These are phyloP conservation scores for Cotoneaster glaucophyllus DNA, from an alignment of 306 rosid genomes.

Conservation along the genomic window DNA sequence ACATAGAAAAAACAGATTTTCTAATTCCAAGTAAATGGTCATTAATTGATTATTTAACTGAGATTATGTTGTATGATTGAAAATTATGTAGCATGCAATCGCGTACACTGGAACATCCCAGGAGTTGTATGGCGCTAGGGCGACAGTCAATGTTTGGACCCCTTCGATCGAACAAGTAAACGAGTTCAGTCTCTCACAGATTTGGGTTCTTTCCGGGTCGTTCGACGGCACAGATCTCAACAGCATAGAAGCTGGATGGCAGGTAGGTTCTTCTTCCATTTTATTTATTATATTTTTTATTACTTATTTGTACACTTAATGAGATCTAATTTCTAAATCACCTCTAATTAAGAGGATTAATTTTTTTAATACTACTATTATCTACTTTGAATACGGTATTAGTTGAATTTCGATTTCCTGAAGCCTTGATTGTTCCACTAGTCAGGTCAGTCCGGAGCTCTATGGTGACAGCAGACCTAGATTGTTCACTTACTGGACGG, in stretches of 20 bases:
- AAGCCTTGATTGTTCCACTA: conserved; percentile 81
- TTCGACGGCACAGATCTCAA: conserved; percentile 96
- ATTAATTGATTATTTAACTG: background rate
- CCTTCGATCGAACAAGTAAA: conserved; percentile 65
- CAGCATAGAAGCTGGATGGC: conserved; percentile 99
- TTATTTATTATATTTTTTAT: background rate
- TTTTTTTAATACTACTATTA: background rate
- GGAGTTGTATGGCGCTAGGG: conserved; percentile 80
- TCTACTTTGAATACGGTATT: background rate
- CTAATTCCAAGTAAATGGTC: background rate
- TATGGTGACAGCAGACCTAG: conserved; percentile 97
- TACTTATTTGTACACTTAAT: background rate
- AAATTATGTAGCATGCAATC: conserved; percentile 59
- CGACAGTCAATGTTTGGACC: conserved; percentile 90
- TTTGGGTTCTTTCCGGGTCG: conserved; percentile 88
- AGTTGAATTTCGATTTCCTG: conserved; percentile 13
- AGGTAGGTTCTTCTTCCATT: conserved; percentile 59
- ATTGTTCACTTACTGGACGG: conserved; percentile 99
- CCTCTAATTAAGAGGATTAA: background rate
- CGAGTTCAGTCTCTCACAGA: conserved; percentile 87
- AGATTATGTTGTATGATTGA: background rate
- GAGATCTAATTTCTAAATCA: background rate
- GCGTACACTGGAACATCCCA: conserved; percentile 65
- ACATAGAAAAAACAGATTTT: background rate
- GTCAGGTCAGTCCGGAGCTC: conserved; percentile 99